A percentile compares a stretch with the other conserved stretches of the same genome.
Evolutionary conservation across 441 rosid species (phyloP).

Genomic region (Omphalea diandra): DNA sequence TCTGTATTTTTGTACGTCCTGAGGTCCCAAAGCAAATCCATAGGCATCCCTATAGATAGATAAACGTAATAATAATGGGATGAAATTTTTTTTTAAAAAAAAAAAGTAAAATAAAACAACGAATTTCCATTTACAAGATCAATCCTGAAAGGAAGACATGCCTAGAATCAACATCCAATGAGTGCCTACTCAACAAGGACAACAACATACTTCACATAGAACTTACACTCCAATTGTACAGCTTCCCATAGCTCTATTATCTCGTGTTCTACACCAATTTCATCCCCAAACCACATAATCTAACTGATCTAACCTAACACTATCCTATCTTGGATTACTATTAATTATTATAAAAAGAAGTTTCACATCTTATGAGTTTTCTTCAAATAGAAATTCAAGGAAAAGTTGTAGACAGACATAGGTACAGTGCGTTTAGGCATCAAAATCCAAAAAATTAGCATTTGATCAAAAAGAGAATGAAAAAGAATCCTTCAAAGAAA

Average conservation of each 20-base stretch:
- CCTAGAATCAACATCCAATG: conserved; percentile 96
- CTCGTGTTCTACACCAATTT: conserved; percentile 31
- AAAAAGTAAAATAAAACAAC: no score
- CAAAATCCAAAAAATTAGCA: background rate
- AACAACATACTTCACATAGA: conserved; percentile 77
- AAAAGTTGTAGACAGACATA: no score
- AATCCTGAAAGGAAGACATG: no score
- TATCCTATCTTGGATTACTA: background rate
- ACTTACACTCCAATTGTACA: conserved; percentile 43
- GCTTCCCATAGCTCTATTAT: conserved; percentile 71
- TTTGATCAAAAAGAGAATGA: background rate
- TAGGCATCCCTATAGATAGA: conserved; percentile 81
- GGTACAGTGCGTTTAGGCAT: no score
- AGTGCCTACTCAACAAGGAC: conserved; percentile 95
- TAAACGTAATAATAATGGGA: no score
- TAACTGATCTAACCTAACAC: conserved; percentile 4
- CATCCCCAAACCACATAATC: conserved; percentile 22
- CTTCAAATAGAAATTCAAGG: no score
- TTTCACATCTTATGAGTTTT: no score
- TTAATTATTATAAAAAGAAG: background rate
- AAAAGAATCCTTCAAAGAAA: conserved; percentile 38
- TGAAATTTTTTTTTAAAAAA: no score
- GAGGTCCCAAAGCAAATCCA: conserved; percentile 98
- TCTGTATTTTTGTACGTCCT: conserved; percentile 82
- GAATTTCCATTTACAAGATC: no score